Conservation (phyloP, 2,329 filamentous ascomycete genomes). For the Acephala macrosclerotiorum region DNA sequence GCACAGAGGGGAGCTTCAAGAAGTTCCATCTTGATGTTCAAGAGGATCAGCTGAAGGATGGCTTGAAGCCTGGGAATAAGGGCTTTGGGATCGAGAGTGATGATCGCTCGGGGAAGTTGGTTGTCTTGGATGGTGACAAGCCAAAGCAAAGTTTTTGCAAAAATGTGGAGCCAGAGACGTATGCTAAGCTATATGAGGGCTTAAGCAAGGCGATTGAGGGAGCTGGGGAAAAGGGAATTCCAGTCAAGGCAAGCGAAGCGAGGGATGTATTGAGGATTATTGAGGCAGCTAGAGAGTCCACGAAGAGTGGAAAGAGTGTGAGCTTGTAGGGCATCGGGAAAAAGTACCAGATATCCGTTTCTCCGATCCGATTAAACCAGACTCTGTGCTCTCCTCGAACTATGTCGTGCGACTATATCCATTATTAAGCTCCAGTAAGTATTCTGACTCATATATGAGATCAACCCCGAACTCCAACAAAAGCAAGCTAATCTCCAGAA, state of each 20-base stretch:
- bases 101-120: conserved; percentile 64
- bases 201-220: conserved; percentile 58
- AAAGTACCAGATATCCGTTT: not conserved
- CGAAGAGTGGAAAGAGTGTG: conserved; percentile 52
- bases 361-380: no score
- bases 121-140: conserved; percentile 58
- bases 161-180: conserved; percentile 71
- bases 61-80: conserved; percentile 65
- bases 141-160: conserved; percentile 58
- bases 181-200: conserved; percentile 69
- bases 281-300: conserved; percentile 62
- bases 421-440: no score
- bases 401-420: no score
- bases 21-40: conserved; percentile 77
- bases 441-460: no score
- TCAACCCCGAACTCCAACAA: no score
- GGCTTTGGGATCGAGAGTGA: conserved; percentile 71
- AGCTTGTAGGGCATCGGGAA: conserved; percentile 25
- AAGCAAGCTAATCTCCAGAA: no score
- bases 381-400: no score
- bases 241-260: conserved; percentile 60
- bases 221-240: conserved; percentile 57
- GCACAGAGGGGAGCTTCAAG: conserved; percentile 76
- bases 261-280: conserved; percentile 62
- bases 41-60: conserved; percentile 75